phyloP scores from a whole-genome alignment of 345 rosid species.

The Salix arbutifolia region DNA sequence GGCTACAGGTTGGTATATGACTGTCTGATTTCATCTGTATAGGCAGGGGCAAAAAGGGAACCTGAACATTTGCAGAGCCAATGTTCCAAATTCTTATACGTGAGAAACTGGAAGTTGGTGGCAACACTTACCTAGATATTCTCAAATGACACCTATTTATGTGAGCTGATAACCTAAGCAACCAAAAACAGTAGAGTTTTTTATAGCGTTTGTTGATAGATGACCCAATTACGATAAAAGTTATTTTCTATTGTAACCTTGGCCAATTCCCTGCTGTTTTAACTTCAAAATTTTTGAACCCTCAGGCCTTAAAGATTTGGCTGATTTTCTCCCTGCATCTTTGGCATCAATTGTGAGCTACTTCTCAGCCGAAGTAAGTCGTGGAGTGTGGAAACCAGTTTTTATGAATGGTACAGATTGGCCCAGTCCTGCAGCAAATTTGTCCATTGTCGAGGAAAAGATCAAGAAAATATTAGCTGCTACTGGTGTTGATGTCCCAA shows the following conservation, averaged over 20 bases:
- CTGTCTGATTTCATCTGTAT: neutral
- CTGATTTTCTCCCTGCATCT: constrained; percentile 91
- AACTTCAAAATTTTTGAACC: neutral
- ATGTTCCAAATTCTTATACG: constrained; percentile 5
- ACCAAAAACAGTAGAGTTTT: neutral
- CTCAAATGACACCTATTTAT: neutral
- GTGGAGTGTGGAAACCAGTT: constrained; percentile 95
- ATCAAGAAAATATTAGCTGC: constrained; percentile 82
- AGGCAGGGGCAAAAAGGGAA: neutral
- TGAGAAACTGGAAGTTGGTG: constrained; percentile 23
- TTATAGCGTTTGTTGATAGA: neutral
- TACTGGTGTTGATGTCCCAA: constrained; percentile 91
- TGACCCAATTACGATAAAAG: neutral
- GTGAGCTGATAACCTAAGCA: neutral
- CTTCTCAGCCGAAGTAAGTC: constrained; percentile 89
- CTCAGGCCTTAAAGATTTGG: constrained; percentile 87
- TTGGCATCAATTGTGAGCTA: constrained; percentile 83
- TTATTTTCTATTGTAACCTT: neutral
- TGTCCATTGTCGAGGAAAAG: constrained; percentile 73
- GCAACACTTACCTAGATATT: neutral
- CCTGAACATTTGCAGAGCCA: neutral
- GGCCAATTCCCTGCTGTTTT: neutral
- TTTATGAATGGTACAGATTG: constrained; percentile 98
- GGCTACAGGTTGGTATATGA: constrained; percentile 69
- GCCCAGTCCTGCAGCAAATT: constrained; percentile 97